Conservation (phyloP, 345 rosid species). For the Ceriops decandra region DNA sequence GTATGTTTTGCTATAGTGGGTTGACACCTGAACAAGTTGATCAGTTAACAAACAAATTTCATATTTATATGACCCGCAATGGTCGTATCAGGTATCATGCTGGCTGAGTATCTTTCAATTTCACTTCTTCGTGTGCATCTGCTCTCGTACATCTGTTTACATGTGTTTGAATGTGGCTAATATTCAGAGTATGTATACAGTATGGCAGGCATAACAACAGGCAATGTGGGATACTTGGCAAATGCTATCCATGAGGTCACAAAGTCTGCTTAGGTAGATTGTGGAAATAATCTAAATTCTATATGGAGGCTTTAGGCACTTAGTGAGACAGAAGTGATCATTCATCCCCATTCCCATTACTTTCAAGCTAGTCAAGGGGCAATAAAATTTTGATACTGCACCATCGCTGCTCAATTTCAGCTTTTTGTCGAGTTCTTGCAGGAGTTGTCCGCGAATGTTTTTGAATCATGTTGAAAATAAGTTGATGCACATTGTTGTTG, state of each 20-base stretch:
- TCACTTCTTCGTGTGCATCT: not conserved
- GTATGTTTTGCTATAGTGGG: slow-evolving; percentile 98
- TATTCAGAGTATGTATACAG: slow-evolving; percentile 37
- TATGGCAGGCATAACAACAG: slow-evolving; percentile 91
- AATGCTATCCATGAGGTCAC: slow-evolving; percentile 82
- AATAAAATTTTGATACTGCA: not conserved
- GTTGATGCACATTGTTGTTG: too few relatives aligned
- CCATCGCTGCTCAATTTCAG: too few relatives aligned
- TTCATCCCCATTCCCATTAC: not conserved
- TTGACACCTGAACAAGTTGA: slow-evolving; percentile 90
- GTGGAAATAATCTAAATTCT: not conserved
- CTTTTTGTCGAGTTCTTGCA: too few relatives aligned
- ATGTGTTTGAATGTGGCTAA: not conserved
- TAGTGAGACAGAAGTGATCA: not conserved
- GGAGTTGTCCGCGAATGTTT: too few relatives aligned
- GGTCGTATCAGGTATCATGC: slow-evolving; percentile 74
- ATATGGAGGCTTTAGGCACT: not conserved
- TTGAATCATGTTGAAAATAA: too few relatives aligned
- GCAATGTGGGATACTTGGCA: slow-evolving; percentile 78
- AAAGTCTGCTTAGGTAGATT: slow-evolving; percentile 37
- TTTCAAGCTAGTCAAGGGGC: not conserved
- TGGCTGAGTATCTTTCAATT: not conserved
- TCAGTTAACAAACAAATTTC: slow-evolving; percentile 67
- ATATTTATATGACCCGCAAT: slow-evolving; percentile 86
- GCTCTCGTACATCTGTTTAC: not conserved